Conservation (phyloP, 179 eudicot species). For the Patellifolia procumbens region DNA sequence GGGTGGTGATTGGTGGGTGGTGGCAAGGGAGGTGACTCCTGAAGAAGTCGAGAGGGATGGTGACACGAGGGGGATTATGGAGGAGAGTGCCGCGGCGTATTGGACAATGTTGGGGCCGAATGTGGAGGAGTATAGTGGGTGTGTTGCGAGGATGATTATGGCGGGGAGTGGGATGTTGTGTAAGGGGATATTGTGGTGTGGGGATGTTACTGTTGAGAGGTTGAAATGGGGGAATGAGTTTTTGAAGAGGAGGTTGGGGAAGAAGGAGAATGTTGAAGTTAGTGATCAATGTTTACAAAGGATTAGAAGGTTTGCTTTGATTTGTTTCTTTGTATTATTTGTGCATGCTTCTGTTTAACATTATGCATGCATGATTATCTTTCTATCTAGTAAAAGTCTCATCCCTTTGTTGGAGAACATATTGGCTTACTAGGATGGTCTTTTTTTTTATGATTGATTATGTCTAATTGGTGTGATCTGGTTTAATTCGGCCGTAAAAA, state of each 20-base stretch:
- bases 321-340: not conserved
- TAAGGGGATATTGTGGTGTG: too few species aligned
- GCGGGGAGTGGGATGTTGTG: too few species aligned
- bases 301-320: constrained; percentile 62
- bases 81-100: constrained; percentile 61
- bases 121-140: constrained; percentile 75
- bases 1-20: constrained; percentile 42
- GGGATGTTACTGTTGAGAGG: constrained; percentile 82
- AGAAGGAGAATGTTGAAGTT: constrained; percentile 39
- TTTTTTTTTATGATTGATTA: too few species aligned
- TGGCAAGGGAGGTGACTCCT: constrained; percentile 48
- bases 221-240: constrained; percentile 81
- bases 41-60: constrained; percentile 48
- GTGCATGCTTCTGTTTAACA: too few species aligned
- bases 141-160: constrained; percentile 74
- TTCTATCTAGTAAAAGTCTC: too few species aligned
- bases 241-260: constrained; percentile 50
- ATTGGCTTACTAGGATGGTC: too few species aligned
- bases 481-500: too few species aligned
- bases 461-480: too few species aligned
- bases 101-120: constrained; percentile 85
- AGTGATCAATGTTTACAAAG: constrained; percentile 58
- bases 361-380: not conserved
- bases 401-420: too few species aligned
- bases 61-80: constrained; percentile 36